These are phyloP conservation scores for Capronia coronata DNA, from an alignment of 2,329 filamentous ascomycete genomes.

Conservation along the genomic window DNA sequence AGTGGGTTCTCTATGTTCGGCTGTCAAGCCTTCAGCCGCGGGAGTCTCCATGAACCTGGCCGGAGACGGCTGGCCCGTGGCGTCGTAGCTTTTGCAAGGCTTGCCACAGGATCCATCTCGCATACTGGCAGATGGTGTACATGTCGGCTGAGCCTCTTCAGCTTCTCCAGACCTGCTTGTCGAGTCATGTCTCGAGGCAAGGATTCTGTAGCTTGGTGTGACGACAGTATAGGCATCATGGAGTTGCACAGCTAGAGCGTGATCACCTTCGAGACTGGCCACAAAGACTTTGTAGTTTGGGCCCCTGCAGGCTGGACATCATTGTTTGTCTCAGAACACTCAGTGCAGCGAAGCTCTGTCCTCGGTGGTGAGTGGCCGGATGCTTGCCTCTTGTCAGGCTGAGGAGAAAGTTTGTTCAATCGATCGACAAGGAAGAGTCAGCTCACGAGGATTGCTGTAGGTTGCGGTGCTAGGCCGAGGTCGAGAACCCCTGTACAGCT, in stretches of 20 bases:
- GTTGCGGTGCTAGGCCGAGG: constrained; percentile 8
- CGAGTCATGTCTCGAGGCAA: neutral
- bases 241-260: neutral
- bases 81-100: no score
- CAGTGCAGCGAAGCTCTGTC: neutral
- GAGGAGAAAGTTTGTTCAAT: neutral
- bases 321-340: no score
- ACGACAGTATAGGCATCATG: neutral
- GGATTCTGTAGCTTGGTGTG: neutral
- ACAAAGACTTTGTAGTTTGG: neutral
- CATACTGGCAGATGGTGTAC: neutral
- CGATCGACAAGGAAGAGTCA: constrained; percentile 4
- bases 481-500: constrained; percentile 10
- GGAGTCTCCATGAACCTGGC: constrained; percentile 5
- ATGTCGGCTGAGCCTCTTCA: neutral
- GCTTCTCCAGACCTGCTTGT: neutral
- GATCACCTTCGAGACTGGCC: neutral
- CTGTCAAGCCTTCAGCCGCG: constrained; percentile 11
- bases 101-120: constrained; percentile 11
- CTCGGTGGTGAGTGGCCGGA: neutral
- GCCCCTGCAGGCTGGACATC: neutral
- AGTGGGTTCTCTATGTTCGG: neutral
- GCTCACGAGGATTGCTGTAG: neutral
- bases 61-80: neutral
- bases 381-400: neutral